Evolutionary conservation across 2,329 filamentous ascomycete species (phyloP).

Genomic region (Aspergillus quadricinctus): DNA sequence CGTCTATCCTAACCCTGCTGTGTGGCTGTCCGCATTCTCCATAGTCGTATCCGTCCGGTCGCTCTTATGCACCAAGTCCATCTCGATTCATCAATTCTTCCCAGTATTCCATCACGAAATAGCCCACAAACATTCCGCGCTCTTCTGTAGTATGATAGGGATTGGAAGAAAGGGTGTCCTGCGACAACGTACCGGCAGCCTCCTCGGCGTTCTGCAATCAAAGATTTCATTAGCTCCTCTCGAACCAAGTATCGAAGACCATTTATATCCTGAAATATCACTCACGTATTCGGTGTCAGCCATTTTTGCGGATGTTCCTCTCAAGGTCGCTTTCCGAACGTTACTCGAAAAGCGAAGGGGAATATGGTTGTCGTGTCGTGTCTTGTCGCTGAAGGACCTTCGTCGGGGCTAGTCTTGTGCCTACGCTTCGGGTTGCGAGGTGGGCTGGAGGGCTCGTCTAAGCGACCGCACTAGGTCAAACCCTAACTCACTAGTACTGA

Average conservation of each 20-base stretch:
- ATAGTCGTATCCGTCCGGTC: neutral
- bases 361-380: slow-evolving; percentile 36
- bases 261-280: slow-evolving; percentile 27
- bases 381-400: slow-evolving; percentile 34
- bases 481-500: slow-evolving; percentile 33
- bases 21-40: slow-evolving; percentile 8
- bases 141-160: slow-evolving; percentile 9
- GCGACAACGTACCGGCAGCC: slow-evolving; percentile 66
- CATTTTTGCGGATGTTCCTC: slow-evolving; percentile 62
- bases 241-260: neutral
- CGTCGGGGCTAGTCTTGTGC: slow-evolving; percentile 24
- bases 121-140: slow-evolving; percentile 3
- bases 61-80: slow-evolving; percentile 15
- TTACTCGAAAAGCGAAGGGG: slow-evolving; percentile 44
- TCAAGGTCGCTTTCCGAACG: slow-evolving; percentile 42
- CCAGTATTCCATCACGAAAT: slow-evolving; percentile 3
- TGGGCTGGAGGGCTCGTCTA: slow-evolving; percentile 39
- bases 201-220: slow-evolving; percentile 80
- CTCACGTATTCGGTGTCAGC: slow-evolving; percentile 85
- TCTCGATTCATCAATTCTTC: slow-evolving; percentile 11
- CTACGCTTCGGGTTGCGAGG: slow-evolving; percentile 26
- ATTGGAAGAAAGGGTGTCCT: slow-evolving; percentile 14
- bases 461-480: slow-evolving; percentile 39
- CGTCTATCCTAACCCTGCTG: slow-evolving; percentile 12
- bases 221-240: slow-evolving; percentile 31